Percentiles rank a stretch among this genome's conserved stretches.
phyloP scores from a whole-genome alignment of 2,329 filamentous ascomycete species.

The Alternaria atra region DNA sequence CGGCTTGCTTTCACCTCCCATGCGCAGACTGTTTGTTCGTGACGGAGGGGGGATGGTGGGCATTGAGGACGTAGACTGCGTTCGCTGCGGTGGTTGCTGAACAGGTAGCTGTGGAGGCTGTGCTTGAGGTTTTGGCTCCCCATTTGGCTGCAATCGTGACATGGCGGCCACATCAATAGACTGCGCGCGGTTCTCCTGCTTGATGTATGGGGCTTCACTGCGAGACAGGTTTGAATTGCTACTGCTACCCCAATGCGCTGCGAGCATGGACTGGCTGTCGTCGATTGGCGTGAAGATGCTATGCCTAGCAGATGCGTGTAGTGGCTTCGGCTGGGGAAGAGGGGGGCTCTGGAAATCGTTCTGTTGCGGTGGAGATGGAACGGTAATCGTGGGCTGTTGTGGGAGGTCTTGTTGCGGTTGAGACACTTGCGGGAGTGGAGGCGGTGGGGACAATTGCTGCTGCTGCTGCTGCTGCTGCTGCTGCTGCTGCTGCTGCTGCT shows the following conservation, averaged over 20 bases:
- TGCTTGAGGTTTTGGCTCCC: conserved; percentile 51
- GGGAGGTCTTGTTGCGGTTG: conserved; percentile 72
- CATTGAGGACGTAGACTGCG: conserved; percentile 67
- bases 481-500: conserved; percentile 73
- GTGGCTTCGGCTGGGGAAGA: conserved; percentile 71
- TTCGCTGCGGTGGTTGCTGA: conserved; percentile 57
- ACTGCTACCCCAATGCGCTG: conserved; percentile 74
- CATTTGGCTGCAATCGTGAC: conserved; percentile 52
- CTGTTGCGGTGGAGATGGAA: conserved; percentile 62
- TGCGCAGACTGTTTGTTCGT: conserved; percentile 73
- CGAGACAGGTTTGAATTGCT: conserved; percentile 55
- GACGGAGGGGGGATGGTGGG: conserved; percentile 78
- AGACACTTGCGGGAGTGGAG: conserved; percentile 77
- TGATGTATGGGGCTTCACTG: conserved; percentile 55
- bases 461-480: conserved; percentile 54
- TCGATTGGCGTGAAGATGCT: conserved; percentile 99
- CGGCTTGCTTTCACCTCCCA: conserved; percentile 75
- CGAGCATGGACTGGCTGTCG: conserved; percentile 86
- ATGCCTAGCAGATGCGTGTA: conserved; percentile 72
- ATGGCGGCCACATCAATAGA: conserved; percentile 71
- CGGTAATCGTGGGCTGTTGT: conserved; percentile 47
- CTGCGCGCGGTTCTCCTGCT: conserved; percentile 64
- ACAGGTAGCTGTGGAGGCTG: conserved; percentile 43
- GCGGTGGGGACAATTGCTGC: conserved; percentile 68
- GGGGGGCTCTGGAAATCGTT: conserved; percentile 62